Conservation (phyloP, 2,329 filamentous ascomycete genomes). For the Alternaria viburni region DNA sequence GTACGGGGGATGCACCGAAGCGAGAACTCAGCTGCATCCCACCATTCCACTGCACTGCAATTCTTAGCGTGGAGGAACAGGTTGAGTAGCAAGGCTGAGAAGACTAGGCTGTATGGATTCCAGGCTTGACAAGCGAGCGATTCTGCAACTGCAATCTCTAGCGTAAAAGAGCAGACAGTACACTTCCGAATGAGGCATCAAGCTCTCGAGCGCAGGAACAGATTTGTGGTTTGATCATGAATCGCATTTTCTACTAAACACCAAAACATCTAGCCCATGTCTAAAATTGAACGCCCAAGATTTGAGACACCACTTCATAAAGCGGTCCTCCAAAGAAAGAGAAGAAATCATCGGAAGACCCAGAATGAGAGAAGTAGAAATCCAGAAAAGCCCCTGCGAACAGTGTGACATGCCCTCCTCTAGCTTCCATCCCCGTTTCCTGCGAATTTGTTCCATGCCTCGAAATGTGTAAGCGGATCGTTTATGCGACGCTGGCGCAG, state of each 20-base stretch:
- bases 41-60: no score
- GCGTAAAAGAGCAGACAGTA: not conserved
- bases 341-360: not conserved
- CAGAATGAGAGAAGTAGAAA: not conserved
- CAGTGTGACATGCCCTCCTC: not conserved
- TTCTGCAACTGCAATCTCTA: no score
- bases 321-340: not conserved
- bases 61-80: not conserved
- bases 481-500: not conserved
- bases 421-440: not conserved
- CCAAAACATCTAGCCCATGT: not conserved
- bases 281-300: not conserved
- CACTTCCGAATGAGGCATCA: not conserved
- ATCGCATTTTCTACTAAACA: not conserved
- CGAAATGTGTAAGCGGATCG: not conserved
- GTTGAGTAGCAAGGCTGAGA: not conserved
- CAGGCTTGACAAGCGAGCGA: no score
- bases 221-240: not conserved
- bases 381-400: not conserved
- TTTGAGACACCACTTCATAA: not conserved
- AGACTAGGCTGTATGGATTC: no score
- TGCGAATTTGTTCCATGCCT: not conserved
- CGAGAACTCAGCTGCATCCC: no score
- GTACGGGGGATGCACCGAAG: no score
- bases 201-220: not conserved